These are phyloP conservation scores for Thinopyrum elongatum DNA, from an alignment of 176 grass and related monocot species.

Conservation along the genomic window DNA sequence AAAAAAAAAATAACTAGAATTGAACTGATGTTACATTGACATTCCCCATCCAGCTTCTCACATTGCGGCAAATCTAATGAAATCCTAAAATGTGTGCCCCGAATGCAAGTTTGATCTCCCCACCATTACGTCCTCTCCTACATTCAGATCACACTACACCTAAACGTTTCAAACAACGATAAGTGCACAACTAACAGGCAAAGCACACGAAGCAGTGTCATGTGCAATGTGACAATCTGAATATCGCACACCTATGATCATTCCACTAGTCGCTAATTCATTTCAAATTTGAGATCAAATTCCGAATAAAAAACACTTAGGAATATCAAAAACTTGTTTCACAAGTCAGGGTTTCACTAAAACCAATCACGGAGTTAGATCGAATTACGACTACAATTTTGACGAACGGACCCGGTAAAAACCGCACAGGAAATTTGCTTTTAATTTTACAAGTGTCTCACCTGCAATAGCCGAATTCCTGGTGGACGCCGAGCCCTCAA, in stretches of 20 bases:
- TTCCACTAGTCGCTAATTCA: background rate
- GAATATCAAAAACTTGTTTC: background rate
- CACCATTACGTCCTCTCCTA: background rate
- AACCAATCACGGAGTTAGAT: background rate
- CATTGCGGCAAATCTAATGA: background rate
- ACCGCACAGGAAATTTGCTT: background rate
- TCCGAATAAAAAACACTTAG: background rate
- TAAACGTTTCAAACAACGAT: background rate
- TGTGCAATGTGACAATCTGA: background rate
- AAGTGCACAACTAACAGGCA: background rate
- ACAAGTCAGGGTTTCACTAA: background rate
- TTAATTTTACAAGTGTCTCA: slow-evolving; percentile 14
- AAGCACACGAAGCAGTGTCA: background rate
- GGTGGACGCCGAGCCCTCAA: background rate
- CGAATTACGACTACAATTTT: background rate
- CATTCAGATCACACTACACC: slow-evolving; percentile 29
- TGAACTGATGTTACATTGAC: background rate
- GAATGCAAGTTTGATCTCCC: background rate
- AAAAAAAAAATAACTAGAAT: background rate
- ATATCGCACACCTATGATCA: background rate
- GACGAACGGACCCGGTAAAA: background rate
- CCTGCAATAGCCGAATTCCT: slow-evolving; percentile 24
- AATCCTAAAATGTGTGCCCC: background rate
- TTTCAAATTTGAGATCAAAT: slow-evolving; percentile 11
- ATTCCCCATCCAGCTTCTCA: background rate